A percentile compares a stretch with the other conserved stretches of the same genome.
Evolutionary conservation across 805 yeast genomes (phyloP).

Genomic region (Kodamaea laetipori): DNA sequence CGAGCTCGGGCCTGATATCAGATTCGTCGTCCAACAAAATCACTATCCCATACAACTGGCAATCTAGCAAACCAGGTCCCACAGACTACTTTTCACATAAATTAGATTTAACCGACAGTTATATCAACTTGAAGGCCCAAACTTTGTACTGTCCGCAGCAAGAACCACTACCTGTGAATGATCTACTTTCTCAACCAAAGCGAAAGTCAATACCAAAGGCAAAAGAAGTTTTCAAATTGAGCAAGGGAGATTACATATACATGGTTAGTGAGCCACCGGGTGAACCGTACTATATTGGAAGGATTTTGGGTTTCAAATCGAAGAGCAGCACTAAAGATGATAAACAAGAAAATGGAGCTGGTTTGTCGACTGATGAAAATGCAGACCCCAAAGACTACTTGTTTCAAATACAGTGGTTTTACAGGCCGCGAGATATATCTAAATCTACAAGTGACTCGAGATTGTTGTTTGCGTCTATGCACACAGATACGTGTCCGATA

Average conservation of each 20-base stretch:
- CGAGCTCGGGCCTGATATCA: not conserved
- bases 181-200: not conserved
- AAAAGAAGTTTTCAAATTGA: constrained; percentile 35
- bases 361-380: not conserved
- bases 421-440: constrained; percentile 83
- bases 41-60: constrained; percentile 51
- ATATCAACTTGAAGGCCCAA: constrained; percentile 40
- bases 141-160: constrained; percentile 42
- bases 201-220: not conserved
- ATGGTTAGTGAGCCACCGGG: constrained; percentile 92
- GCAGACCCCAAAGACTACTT: constrained; percentile 54
- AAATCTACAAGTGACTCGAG: constrained; percentile 70
- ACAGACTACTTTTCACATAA: constrained; percentile 45
- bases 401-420: constrained; percentile 86
- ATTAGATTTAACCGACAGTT: constrained; percentile 45
- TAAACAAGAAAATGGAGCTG: not conserved
- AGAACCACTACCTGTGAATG: constrained; percentile 13
- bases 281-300: constrained; percentile 88
- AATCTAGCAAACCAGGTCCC: constrained; percentile 37
- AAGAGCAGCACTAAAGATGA: constrained; percentile 3
- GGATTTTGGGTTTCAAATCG: constrained; percentile 67
- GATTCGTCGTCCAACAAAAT: not conserved
- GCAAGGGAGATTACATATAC: constrained; percentile 68
- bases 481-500: constrained; percentile 80
- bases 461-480: constrained; percentile 79